Conservation (phyloP, 2,329 filamentous ascomycete species). For the Penicillium fuscoglaucum region DNA sequence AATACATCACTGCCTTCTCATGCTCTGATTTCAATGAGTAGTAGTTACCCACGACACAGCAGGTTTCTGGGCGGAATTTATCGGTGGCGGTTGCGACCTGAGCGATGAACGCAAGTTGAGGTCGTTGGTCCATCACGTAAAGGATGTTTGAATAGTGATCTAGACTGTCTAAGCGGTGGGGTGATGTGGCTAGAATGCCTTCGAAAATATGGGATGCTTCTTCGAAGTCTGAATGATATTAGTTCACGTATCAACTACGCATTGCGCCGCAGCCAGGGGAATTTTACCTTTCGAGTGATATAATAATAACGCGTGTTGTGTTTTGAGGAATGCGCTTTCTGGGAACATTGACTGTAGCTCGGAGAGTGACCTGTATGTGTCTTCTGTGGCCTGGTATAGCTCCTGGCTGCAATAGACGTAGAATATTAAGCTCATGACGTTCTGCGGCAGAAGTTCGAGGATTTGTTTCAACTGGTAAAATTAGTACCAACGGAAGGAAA, state of each 20-base stretch:
- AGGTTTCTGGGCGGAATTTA: slow-evolving; percentile 95
- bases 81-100: slow-evolving; percentile 88
- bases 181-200: slow-evolving; percentile 66
- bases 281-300: slow-evolving; percentile 74
- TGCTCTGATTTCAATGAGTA: slow-evolving; percentile 93
- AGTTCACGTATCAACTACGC: background rate
- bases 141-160: slow-evolving; percentile 98
- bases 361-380: slow-evolving; percentile 71
- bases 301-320: slow-evolving; percentile 80
- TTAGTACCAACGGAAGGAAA: slow-evolving; percentile 21
- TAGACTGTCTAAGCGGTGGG: slow-evolving; percentile 77
- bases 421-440: slow-evolving; percentile 92
- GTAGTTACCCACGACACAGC: slow-evolving; percentile 95
- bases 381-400: slow-evolving; percentile 79
- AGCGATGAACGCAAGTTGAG: slow-evolving; percentile 88
- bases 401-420: slow-evolving; percentile 88
- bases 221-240: slow-evolving; percentile 55
- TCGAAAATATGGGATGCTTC: slow-evolving; percentile 63
- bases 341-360: slow-evolving; percentile 85
- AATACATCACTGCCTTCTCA: slow-evolving; percentile 98
- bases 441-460: slow-evolving; percentile 73
- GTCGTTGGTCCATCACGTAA: slow-evolving; percentile 84
- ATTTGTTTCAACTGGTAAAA: slow-evolving; percentile 66
- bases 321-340: slow-evolving; percentile 82
- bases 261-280: background rate